Evolutionary conservation across 2,329 filamentous ascomycete species (phyloP), one percentile per base, ranked within the genome.

Genomic region (Fusarium cyanostomum): DNA sequence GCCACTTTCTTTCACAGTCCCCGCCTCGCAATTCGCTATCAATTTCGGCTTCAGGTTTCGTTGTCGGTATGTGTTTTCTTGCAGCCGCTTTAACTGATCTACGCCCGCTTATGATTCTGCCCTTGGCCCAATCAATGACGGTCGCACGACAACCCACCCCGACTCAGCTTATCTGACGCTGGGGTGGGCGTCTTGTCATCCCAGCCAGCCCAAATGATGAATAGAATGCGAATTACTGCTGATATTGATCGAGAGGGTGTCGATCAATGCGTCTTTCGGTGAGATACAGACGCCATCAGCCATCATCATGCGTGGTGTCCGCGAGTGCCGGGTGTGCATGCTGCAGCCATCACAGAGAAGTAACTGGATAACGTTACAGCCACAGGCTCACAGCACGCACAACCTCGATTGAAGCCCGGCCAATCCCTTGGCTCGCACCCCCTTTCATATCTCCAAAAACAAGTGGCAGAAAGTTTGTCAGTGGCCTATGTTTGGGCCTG

Each of bases 121-220:
- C 24, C 28, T 39, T 13, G 42, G 39, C 58, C 52, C 64, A 54
- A 57, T 61, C 55, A 52, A 58, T 24, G 45, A 48, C 38, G 42
- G 54, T 62, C 62, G 48, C 55, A 52, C 52, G 49, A 63, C 58
- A 59, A 52, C 49, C 56, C 58, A 56, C 52, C 49, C 28, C 56
- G 48, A 69, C 67, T 68, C 67, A 70, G 61, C 68, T 69, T 70
- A 69, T 70, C 67, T 59, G 52, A 53, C 53, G 45, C 33, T 30
- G 13, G 31, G 35, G 43, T 46, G 43, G 39, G 34, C 16, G 46
- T 39, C 38, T 52, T 41, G 26, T 11, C 45, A 39, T 49, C 31
- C 34, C 45, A 49, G 34, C 34, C 34, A 49, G 45, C 45, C 26
- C n/a, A n/a, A n/a, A n/a, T n/a, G n/a, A n/a, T n/a, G n/a, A n/a